Base-by-base conservation (phyloP, 2,329 filamentous ascomycete species). In the Penicillium sp. region DNA sequence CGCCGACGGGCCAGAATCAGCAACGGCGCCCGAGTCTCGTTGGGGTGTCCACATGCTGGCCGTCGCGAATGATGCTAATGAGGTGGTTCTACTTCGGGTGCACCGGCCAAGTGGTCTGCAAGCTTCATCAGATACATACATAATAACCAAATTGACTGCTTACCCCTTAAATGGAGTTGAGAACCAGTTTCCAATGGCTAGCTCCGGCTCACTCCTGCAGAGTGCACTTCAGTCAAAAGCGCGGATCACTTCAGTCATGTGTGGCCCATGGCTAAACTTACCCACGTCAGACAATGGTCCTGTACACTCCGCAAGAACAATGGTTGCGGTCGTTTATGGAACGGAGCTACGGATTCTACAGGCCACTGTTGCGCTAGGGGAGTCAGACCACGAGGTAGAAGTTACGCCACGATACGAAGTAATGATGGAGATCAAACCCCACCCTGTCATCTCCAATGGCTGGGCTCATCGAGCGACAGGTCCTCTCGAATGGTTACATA, bases 21-120 rank as follows among this genome's bases (percentile, higher is more conserved):
- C 15, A 23, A 56, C 8, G 35, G 50, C 56, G 0, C 40, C 57
- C 9, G 67, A 64, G 63, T 63, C 52, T 45, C 69, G 71, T 26
- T 75, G 66, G 75, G 77, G 67, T 49, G 56, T 67, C 29, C 62
- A 74, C 35, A 49, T 73, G 51, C 59, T 79, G 5, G 60, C 65
- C 7, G 63, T 77, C 1, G 67, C 71, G 1, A 77, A 75, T 52
- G 76, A 78, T 60, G 62, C 64, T 22, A 71, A 73, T 55, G 73
- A 76, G 54, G 54, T 75, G 22, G 62, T 70, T 35, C 37, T 75
- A 1, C 48, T 76, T 15, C 67, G 57, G 5, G 55, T 73, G 2
- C 60, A 56, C 22, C 60, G 67, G 22, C 47, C 57, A 15, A 14
- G 50, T 26, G 33, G 44, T n/a, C 41, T 50, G 2, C 42, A 51